Evolutionary conservation across 805 yeast genomes (phyloP), one percentile per base, ranked within the genome.

Genomic region (Lipomyces mesembrius): DNA sequence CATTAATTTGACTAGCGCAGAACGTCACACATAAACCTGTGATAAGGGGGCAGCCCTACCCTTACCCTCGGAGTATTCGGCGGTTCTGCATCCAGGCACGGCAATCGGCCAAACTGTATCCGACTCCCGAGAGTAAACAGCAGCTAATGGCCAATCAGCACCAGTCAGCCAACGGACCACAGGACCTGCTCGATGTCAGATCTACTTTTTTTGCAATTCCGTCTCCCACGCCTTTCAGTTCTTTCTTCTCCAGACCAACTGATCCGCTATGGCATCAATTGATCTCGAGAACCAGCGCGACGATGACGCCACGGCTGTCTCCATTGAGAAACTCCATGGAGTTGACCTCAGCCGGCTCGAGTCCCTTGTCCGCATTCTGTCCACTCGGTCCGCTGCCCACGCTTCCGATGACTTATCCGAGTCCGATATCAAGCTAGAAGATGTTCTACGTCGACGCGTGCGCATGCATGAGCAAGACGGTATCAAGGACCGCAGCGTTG

Each of bases 401-500:
- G 71, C 68, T 12, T 67, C 73, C 25, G 66, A 73, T 27, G 64
- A 64, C 32, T 64, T 75, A 27, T 65, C 72, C 43, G 73, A 74
- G 17, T 75, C 74, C n/a, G 76, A 78, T 60, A 76, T 78, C 63
- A 74, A 77, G 66, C 75, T 79, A 62, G 73, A 70, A 54, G 61
- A 62, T 49, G 73, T 77, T 49, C 73, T 79, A 59, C 70, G 73
- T 32, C 67, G 68, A 12, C 73, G 75, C 58, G 71, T 75, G 27
- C 60, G 35, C 60, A 55, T 52, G 35, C 35, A 49, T 14, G 64
- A 66, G 58, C 72, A 73, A 35, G 78, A 77, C 63, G 82, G 82
- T 46, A 76, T 79, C 64, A 72, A 76, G 27, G 66, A 73, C 49
- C 75, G 81, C 59, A 72, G 76, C 35, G 65, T 80, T 59, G 84